Evolutionary conservation across 495 filamentous ascomycete genomes (phyloP).

Genomic region (Xylaria castorea): DNA sequence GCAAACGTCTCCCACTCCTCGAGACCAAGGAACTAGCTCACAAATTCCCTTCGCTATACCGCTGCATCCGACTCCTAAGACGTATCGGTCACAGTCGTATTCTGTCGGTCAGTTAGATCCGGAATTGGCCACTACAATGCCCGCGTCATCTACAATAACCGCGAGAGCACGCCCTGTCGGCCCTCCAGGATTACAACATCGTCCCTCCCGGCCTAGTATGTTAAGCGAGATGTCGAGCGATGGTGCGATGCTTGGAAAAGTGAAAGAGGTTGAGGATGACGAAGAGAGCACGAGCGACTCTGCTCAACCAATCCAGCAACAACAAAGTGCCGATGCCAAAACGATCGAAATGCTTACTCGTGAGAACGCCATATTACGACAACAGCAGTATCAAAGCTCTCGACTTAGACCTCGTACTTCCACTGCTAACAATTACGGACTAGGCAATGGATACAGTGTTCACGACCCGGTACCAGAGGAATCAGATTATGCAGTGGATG

Average conservation of each 20-base stretch:
- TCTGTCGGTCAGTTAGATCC: constrained; percentile 91
- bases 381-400: constrained; percentile 66
- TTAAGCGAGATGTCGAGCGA: constrained; percentile 80
- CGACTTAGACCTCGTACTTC: constrained; percentile 69
- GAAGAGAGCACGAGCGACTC: constrained; percentile 72
- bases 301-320: constrained; percentile 51
- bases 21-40: constrained; percentile 55
- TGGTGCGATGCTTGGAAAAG: constrained; percentile 71
- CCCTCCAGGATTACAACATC: constrained; percentile 74
- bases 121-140: constrained; percentile 61
- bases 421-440: constrained; percentile 57
- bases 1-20: constrained; percentile 51
- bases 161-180: constrained; percentile 61
- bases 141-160: constrained; percentile 49
- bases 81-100: constrained; percentile 94
- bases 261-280: constrained; percentile 83
- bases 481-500: constrained; percentile 72
- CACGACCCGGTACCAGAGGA: constrained; percentile 73
- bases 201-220: constrained; percentile 85
- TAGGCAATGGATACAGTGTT: constrained; percentile 64
- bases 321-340: constrained; percentile 66
- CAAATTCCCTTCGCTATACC: constrained; percentile 91
- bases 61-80: constrained; percentile 88
- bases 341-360: constrained; percentile 75
- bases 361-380: constrained; percentile 75